A percentile compares a stretch with the other conserved stretches of the same genome.
Conservation (phyloP, 305 asterid species). For the Salvia sclarea region DNA sequence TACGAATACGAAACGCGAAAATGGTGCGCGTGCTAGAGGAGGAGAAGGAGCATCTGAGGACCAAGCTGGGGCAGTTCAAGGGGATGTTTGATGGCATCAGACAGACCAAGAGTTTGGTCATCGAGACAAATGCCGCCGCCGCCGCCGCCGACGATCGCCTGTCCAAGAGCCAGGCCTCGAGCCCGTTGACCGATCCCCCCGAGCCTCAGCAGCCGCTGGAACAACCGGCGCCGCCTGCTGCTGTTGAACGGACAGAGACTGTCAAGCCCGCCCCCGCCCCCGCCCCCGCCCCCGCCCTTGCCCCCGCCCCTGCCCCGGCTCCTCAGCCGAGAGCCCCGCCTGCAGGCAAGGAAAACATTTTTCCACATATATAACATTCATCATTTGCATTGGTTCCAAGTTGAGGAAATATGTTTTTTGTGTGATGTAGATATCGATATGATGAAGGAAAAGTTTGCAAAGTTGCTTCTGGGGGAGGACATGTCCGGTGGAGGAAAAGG, state of each 20-base stretch:
- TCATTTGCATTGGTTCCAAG: too few species aligned
- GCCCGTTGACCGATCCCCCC: constrained; percentile 21
- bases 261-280: constrained; percentile 21
- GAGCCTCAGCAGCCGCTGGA: constrained; percentile 26
- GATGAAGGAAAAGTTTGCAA: constrained; percentile 83
- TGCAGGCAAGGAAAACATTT: constrained; percentile 42
- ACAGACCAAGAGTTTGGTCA: constrained; percentile 34
- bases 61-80: constrained; percentile 39
- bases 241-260: constrained; percentile 27
- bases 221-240: constrained; percentile 29
- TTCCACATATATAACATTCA: too few species aligned
- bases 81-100: constrained; percentile 43
- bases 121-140: constrained; percentile 24
- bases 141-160: constrained; percentile 12
- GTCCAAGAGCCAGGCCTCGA: constrained; percentile 44
- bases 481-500: constrained; percentile 98
- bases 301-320: too few species aligned
- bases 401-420: not conserved
- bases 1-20: not conserved
- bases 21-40: constrained; percentile 54
- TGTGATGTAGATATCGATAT: constrained; percentile 50
- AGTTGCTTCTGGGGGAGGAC: constrained; percentile 89
- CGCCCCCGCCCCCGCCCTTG: not conserved
- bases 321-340: constrained; percentile 34
- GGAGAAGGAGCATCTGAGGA: constrained; percentile 46